Conservation (phyloP, 106 monocot species). For the Apostasia ramifera region DNA sequence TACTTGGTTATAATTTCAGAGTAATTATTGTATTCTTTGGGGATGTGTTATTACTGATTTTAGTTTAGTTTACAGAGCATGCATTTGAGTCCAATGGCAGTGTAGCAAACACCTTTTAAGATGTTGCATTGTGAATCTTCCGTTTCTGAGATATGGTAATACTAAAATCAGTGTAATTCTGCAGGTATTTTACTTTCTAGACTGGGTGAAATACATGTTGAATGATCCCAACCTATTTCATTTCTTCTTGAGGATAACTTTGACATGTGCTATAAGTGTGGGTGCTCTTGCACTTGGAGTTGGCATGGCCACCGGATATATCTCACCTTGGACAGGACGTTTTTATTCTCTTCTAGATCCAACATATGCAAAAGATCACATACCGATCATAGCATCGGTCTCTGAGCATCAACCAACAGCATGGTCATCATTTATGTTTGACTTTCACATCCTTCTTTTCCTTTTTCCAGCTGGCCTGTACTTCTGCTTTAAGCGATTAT, state of each 20-base stretch:
- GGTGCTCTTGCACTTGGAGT: slow-evolving; percentile 62
- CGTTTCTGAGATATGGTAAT: no score
- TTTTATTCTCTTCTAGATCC: slow-evolving; percentile 85
- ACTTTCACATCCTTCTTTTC: slow-evolving; percentile 74
- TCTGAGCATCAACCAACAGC: slow-evolving; percentile 86
- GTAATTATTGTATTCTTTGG: no score
- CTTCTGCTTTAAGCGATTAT: slow-evolving; percentile 72
- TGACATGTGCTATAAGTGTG: slow-evolving; percentile 51
- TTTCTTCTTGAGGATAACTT: slow-evolving; percentile 53
- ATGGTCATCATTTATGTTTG: slow-evolving; percentile 89
- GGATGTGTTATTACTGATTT: no score
- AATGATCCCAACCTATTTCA: slow-evolving; percentile 55
- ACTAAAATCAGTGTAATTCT: neutral
- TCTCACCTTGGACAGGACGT: slow-evolving; percentile 78
- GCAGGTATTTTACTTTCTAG: slow-evolving; percentile 77
- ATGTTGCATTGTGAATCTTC: no score
- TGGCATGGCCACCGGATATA: slow-evolving; percentile 74
- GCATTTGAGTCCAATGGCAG: no score
- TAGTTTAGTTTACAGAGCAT: no score
- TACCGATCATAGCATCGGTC: slow-evolving; percentile 77
- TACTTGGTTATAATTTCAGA: no score
- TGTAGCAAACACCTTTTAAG: no score
- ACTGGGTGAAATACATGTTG: slow-evolving; percentile 64
- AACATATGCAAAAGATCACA: slow-evolving; percentile 82
- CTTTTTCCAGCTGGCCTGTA: slow-evolving; percentile 76